A percentile compares a stretch with the other conserved stretches of the same genome.
These are phyloP conservation scores for Obelidium mucronatum DNA, from an alignment of 192 early-diverging fungal genomes.

Conservation along the genomic window DNA sequence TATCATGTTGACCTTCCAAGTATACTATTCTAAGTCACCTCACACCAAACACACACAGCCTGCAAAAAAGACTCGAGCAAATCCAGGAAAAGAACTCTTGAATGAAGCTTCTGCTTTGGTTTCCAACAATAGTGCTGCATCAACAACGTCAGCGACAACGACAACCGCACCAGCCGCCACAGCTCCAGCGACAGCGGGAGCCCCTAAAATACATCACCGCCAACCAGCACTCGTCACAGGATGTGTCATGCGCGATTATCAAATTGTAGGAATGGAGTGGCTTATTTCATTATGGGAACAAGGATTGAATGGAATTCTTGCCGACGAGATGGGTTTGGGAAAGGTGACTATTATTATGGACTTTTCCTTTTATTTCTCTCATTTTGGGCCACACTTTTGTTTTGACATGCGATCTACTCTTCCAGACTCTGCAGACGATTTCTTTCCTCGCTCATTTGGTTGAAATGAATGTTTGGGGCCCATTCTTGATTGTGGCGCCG, in stretches of 20 bases:
- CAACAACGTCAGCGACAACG: not conserved
- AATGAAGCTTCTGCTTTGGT: not conserved
- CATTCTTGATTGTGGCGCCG: slow-evolving; percentile 89
- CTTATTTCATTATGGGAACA: slow-evolving; percentile 93
- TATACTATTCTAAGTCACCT: too few species aligned
- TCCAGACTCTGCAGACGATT: slow-evolving; percentile 91
- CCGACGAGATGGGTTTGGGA: slow-evolving; percentile 95
- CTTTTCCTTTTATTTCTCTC: not conserved
- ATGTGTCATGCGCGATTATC: slow-evolving; percentile 83
- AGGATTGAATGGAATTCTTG: slow-evolving; percentile 94
- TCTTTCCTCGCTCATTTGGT: slow-evolving; percentile 84
- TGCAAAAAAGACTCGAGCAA: slow-evolving; percentile 17
- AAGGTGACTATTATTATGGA: slow-evolving; percentile 68
- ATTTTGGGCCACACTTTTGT: not conserved
- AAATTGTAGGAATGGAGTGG: slow-evolving; percentile 96
- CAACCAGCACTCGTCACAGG: slow-evolving; percentile 48
- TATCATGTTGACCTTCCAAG: slow-evolving; percentile 2
- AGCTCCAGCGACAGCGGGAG: not conserved
- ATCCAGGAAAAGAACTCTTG: slow-evolving; percentile 31
- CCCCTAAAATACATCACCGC: slow-evolving; percentile 4
- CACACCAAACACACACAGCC: slow-evolving; percentile 7
- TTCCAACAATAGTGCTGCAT: not conserved
- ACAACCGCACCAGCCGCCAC: not conserved
- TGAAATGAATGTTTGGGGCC: slow-evolving; percentile 82
- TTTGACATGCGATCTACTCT: not conserved